phyloP scores from a whole-genome alignment of 495 filamentous ascomycete species.

The Entonaema liquescens region DNA sequence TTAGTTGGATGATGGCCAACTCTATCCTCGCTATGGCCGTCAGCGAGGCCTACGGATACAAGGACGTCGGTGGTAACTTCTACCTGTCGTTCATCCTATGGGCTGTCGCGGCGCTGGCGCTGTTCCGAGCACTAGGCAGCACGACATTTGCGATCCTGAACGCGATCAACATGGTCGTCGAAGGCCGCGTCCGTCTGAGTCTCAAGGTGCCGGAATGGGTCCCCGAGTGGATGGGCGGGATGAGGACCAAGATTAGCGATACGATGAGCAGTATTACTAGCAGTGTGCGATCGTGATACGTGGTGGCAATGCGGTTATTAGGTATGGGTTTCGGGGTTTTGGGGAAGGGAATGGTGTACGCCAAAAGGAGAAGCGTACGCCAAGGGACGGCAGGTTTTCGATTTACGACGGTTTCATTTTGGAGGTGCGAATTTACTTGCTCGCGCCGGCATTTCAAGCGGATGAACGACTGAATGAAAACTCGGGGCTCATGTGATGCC shows the following conservation, averaged over 20 bases:
- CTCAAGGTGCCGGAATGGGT: slow-evolving; percentile 60
- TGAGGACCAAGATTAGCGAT: slow-evolving; percentile 52
- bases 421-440: background rate
- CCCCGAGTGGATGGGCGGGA: slow-evolving; percentile 58
- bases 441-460: slow-evolving; percentile 1
- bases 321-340: background rate
- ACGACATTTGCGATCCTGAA: slow-evolving; percentile 84
- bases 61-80: slow-evolving; percentile 78
- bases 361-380: no score
- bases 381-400: background rate
- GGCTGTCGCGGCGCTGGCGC: slow-evolving; percentile 84
- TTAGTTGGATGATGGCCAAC: slow-evolving; percentile 94
- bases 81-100: slow-evolving; percentile 95
- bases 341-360: background rate
- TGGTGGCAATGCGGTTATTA: background rate
- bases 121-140: slow-evolving; percentile 84
- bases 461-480: slow-evolving; percentile 4
- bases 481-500: slow-evolving; percentile 4
- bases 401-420: slow-evolving; percentile 8
- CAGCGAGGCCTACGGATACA: slow-evolving; percentile 80
- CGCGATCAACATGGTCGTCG: slow-evolving; percentile 81
- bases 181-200: slow-evolving; percentile 77
- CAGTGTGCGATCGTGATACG: slow-evolving; percentile 41
- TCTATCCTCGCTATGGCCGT: slow-evolving; percentile 93
- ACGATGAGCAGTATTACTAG: slow-evolving; percentile 53